Evolutionary conservation across 1,284 basidiomycete genomes (phyloP).

Genomic region (Schizophyllum amplum): DNA sequence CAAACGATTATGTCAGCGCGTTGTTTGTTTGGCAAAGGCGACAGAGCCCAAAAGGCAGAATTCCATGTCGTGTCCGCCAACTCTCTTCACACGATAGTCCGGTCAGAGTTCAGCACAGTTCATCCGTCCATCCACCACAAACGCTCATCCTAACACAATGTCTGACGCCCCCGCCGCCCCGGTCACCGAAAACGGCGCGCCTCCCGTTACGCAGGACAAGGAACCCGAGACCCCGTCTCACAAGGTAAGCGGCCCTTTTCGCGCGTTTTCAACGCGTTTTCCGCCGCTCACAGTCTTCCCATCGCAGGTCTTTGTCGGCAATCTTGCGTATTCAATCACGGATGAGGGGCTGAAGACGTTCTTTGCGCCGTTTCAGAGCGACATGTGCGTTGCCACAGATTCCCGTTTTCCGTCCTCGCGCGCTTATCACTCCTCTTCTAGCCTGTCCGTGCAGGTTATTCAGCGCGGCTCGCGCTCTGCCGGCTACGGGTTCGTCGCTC

Average conservation of each 20-base stretch:
- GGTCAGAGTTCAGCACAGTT: constrained; percentile 28
- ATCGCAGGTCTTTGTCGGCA: constrained; percentile 75
- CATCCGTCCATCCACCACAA: constrained; percentile 18
- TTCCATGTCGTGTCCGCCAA: background rate
- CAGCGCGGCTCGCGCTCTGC: constrained; percentile 73
- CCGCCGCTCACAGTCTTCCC: constrained; percentile 11
- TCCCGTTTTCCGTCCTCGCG: constrained; percentile 14
- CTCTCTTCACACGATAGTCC: background rate
- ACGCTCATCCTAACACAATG: constrained; percentile 40
- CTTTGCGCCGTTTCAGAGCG: constrained; percentile 74
- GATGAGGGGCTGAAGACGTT: constrained; percentile 86
- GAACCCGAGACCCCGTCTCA: constrained; percentile 55
- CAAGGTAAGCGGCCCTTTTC: constrained; percentile 44
- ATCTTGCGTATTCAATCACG: constrained; percentile 82
- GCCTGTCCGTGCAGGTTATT: constrained; percentile 74
- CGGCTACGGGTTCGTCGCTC: constrained; percentile 88
- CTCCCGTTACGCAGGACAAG: constrained; percentile 59
- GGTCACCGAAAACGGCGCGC: constrained; percentile 71
- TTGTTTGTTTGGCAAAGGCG: background rate
- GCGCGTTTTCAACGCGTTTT: constrained; percentile 13
- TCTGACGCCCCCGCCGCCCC: constrained; percentile 79
- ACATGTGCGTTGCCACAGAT: constrained; percentile 63
- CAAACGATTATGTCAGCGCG: background rate
- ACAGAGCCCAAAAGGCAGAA: background rate
- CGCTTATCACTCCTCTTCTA: constrained; percentile 21